Conservation (phyloP, 2,329 filamentous ascomycete genomes). For the Corinectria fuckeliana region DNA sequence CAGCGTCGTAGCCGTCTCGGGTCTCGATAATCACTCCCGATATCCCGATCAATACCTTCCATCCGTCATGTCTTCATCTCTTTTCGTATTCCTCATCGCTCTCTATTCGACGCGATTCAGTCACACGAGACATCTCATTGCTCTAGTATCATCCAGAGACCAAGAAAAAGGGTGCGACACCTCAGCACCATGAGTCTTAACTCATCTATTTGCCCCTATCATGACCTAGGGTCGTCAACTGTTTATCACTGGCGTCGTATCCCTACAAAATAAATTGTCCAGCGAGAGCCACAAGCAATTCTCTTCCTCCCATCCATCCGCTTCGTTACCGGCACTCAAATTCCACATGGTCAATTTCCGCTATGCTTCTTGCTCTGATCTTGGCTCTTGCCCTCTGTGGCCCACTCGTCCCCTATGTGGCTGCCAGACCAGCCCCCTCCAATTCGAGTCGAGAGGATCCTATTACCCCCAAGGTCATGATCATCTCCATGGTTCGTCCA, state of each 20-base stretch:
- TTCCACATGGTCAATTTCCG: not conserved
- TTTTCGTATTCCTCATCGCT: not conserved
- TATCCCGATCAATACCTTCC: conserved; percentile 9
- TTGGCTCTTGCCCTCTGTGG: conserved; percentile 2
- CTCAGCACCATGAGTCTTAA: conserved; percentile 17
- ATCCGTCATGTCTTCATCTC: not conserved
- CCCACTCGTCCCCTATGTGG: not conserved
- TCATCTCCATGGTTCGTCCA: conserved; percentile 65
- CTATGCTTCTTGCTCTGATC: conserved; percentile 21
- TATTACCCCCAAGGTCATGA: conserved; percentile 65
- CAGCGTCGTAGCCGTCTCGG: conserved; percentile 6
- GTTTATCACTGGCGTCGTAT: not conserved
- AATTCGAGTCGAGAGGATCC: not conserved
- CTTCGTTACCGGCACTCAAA: not conserved
- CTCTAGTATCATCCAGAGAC: not conserved
- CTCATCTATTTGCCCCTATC: not conserved
- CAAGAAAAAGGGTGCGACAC: conserved; percentile 18
- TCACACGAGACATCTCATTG: conserved; percentile 30
- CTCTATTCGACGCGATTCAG: conserved; percentile 7
- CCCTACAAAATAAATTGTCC: conserved; percentile 15
- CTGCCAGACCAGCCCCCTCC: conserved; percentile 2
- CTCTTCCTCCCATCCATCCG: not conserved
- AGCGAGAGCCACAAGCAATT: not conserved
- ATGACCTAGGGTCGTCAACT: not conserved
- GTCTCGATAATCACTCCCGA: conserved; percentile 10